Conservation (phyloP, 306 rosid species). For the Senna siamea region DNA sequence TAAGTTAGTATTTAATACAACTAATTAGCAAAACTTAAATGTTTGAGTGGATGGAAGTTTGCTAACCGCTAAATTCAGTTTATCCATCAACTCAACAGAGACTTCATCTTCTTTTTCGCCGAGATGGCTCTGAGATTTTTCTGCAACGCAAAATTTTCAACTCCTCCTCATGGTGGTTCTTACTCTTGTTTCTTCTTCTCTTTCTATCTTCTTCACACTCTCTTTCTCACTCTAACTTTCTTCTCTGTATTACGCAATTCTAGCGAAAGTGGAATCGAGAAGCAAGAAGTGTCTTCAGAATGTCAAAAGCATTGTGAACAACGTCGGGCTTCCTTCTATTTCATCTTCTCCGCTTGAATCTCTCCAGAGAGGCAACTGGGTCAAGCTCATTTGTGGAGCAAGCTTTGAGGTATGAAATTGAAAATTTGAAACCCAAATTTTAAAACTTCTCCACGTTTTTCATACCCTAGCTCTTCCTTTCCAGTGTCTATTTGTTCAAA, state of each 20-base stretch:
- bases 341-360: constrained; percentile 57
- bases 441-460: background rate
- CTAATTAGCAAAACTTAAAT: too few relatives aligned
- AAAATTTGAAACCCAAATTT: background rate
- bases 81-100: background rate
- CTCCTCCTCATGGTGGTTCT: constrained; percentile 40
- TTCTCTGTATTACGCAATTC: background rate
- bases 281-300: constrained; percentile 14
- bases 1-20: too few relatives aligned
- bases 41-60: too few relatives aligned
- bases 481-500: background rate
- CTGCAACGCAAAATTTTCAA: constrained; percentile 36
- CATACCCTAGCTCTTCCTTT: background rate
- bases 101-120: background rate
- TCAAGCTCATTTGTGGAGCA: constrained; percentile 60
- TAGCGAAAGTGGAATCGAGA: constrained; percentile 33
- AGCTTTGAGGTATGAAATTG: constrained; percentile 71
- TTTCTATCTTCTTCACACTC: background rate
- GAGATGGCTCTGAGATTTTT: constrained; percentile 54
- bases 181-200: constrained; percentile 5
- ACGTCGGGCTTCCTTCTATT: constrained; percentile 37
- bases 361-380: constrained; percentile 54
- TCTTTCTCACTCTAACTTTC: background rate
- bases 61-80: constrained; percentile 3
- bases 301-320: constrained; percentile 36